Evolutionary conservation across 345 rosid genomes (phyloP).

Genomic region (Linum trigynum): DNA sequence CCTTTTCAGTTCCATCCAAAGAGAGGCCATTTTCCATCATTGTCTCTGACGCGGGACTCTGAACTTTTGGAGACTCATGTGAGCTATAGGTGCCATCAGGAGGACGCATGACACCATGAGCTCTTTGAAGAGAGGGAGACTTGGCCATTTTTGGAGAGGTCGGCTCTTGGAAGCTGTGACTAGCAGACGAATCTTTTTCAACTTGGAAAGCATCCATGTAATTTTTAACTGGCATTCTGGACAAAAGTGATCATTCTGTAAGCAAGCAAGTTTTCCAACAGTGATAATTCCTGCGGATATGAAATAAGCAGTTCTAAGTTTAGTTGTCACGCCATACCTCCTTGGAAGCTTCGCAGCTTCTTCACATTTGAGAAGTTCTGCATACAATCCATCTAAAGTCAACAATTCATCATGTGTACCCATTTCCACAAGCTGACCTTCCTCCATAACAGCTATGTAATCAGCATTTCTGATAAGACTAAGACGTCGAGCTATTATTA

Average conservation of each 20-base stretch:
- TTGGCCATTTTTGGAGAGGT: conserved; percentile 76
- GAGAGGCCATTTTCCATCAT: conserved; percentile 62
- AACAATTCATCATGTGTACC: conserved; percentile 90
- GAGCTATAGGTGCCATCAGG: conserved; percentile 46
- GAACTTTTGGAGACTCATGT: conserved; percentile 65
- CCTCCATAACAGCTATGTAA: conserved; percentile 97
- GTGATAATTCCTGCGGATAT: neutral
- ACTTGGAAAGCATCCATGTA: conserved; percentile 67
- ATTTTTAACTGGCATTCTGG: conserved; percentile 84
- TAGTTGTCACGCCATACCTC: conserved; percentile 40
- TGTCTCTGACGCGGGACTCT: conserved; percentile 69
- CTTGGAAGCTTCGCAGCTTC: conserved; percentile 95
- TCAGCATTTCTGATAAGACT: conserved; percentile 90
- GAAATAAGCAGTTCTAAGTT: neutral
- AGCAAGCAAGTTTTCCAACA: conserved; percentile 1
- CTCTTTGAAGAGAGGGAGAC: conserved; percentile 95
- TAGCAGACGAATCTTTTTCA: conserved; percentile 84
- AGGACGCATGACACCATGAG: conserved; percentile 44
- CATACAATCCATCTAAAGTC: conserved; percentile 64
- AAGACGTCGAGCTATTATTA: conserved; percentile 87
- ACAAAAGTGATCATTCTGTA: conserved; percentile 15
- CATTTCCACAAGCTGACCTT: conserved; percentile 95
- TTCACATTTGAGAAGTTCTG: conserved; percentile 92
- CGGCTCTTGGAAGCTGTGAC: conserved; percentile 76
- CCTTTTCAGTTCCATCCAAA: conserved; percentile 58